These are phyloP conservation scores for Picochlorum sp. DNA, from an alignment of 139 green algal species.

Conservation along the genomic window DNA sequence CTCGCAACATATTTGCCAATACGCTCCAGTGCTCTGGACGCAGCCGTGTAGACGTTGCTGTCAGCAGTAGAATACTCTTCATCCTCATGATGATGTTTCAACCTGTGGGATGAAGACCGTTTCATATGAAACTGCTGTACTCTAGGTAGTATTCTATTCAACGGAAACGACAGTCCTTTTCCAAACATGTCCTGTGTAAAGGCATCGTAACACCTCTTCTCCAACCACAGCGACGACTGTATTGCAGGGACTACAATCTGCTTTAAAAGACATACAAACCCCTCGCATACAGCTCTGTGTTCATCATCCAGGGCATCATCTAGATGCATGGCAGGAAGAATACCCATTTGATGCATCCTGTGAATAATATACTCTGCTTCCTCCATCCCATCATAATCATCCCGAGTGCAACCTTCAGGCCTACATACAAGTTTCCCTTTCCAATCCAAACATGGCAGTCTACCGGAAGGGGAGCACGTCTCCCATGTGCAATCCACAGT, in stretches of 20 bases:
- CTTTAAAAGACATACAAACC: neutral
- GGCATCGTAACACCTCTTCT: neutral
- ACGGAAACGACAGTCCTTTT: neutral
- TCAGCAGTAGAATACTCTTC: too few species aligned
- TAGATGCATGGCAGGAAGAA: neutral
- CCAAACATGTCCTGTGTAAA: neutral
- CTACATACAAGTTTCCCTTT: neutral
- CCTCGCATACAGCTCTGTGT: neutral
- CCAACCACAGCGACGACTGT: neutral
- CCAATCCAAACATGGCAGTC: conserved; percentile 24
- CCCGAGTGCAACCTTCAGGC: neutral
- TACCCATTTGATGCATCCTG: too few species aligned
- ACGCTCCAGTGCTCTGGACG: too few species aligned
- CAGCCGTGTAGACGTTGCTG: too few species aligned
- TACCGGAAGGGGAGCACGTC: conserved; percentile 12
- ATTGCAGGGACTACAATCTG: neutral
- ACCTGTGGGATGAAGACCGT: neutral
- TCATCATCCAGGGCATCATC: neutral
- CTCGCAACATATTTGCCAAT: neutral
- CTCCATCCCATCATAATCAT: neutral
- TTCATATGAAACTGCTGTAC: neutral
- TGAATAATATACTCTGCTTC: neutral
- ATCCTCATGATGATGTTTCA: neutral
- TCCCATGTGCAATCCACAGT: conserved; percentile 12
- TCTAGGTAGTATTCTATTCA: neutral